These are phyloP conservation scores for Austroboletus rostrupii DNA, from an alignment of 1,284 basidiomycete species.

Conservation along the genomic window DNA sequence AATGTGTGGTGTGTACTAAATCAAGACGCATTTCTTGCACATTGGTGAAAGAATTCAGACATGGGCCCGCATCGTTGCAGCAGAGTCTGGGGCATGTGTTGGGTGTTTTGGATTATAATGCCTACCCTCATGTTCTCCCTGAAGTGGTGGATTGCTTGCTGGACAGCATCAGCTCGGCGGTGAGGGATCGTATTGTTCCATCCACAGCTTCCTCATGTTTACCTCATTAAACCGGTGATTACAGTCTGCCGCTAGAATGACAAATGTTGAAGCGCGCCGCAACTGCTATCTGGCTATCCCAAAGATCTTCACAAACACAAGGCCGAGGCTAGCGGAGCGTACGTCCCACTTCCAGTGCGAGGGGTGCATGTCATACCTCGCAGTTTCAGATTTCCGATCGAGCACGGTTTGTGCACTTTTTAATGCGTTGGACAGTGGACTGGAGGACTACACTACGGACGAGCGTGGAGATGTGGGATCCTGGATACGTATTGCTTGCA, in stretches of 20 bases:
- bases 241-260: conserved; percentile 42
- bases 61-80: conserved; percentile 54
- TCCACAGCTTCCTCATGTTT: conserved; percentile 21
- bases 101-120: conserved; percentile 66
- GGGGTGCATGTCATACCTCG: conserved; percentile 12
- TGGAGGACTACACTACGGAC: conserved; percentile 90
- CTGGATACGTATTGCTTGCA: conserved; percentile 83
- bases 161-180: conserved; percentile 52
- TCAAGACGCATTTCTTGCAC: conserved; percentile 34
- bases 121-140: conserved; percentile 48
- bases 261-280: conserved; percentile 62
- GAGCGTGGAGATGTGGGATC: conserved; percentile 97
- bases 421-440: conserved; percentile 55
- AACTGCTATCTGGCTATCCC: conserved; percentile 70
- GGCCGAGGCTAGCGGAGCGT: conserved; percentile 45
- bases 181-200: conserved; percentile 30
- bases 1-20: conserved; percentile 18
- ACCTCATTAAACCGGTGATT: conserved; percentile 23
- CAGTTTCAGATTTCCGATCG: conserved; percentile 44
- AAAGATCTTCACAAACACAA: conserved; percentile 49
- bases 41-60: conserved; percentile 64
- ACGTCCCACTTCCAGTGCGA: conserved; percentile 25
- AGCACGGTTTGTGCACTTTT: conserved; percentile 43
- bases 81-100: conserved; percentile 79
- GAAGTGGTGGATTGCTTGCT: conserved; percentile 58